Conservation (phyloP, 371 early-diverging fungal species). For the Zopfochytrium polystomum region DNA sequence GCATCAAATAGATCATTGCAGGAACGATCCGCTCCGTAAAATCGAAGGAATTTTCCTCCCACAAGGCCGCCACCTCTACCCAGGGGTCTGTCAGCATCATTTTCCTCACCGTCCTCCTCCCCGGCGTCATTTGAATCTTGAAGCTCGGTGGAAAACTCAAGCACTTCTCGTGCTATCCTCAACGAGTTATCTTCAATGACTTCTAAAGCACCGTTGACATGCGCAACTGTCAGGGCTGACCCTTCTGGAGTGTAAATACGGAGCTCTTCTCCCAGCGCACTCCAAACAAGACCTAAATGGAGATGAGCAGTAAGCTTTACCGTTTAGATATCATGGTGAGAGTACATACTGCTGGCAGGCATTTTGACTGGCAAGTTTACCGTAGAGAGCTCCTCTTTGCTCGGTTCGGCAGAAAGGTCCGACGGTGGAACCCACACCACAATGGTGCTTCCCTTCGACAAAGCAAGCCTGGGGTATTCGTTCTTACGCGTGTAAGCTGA, state of each 20-base stretch:
- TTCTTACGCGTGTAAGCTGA: no score
- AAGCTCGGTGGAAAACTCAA: slow-evolving; percentile 9
- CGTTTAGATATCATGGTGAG: no score
- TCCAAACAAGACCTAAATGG: no score
- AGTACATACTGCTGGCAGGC: slow-evolving; percentile 18
- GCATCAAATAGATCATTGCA: slow-evolving; percentile 12
- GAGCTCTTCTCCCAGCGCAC: slow-evolving; percentile 11
- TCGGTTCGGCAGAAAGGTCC: no score
- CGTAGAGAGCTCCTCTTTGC: no score
- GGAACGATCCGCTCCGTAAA: slow-evolving; percentile 10
- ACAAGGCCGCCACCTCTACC: slow-evolving; percentile 1
- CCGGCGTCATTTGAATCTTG: neutral
- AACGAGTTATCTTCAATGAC: no score
- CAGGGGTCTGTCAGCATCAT: neutral
- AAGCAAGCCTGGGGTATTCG: no score
- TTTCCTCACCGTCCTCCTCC: slow-evolving; percentile 1
- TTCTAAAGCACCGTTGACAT: no score
- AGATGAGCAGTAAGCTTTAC: no score
- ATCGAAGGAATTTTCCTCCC: slow-evolving; percentile 10
- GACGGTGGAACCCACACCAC: no score
- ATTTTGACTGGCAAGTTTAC: slow-evolving; percentile 3
- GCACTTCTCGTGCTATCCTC: no score
- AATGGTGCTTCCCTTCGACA: no score
- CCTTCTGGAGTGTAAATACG: slow-evolving; percentile 17
- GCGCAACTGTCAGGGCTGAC: neutral